Evolutionary conservation across 306 rosid species (phyloP).

Genomic region (Ceratonia siliqua): DNA sequence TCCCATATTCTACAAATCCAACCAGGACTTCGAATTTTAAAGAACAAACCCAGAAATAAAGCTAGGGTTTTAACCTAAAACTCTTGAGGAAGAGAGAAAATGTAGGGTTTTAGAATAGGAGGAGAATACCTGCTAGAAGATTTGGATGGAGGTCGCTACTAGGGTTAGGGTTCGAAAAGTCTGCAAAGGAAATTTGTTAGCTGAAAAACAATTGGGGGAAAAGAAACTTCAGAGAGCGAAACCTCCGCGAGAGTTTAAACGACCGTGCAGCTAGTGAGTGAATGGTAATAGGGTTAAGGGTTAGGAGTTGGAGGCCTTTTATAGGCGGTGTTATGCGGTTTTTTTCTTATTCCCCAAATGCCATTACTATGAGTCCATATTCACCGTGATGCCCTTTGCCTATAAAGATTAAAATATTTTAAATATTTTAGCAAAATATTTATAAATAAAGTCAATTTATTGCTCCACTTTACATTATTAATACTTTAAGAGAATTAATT

Average conservation of each 20-base stretch:
- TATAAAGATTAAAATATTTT: no score
- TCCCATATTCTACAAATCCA: conserved; percentile 57
- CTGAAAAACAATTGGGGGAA: conserved; percentile 38
- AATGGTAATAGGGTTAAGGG: background rate
- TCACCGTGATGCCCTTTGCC: no score
- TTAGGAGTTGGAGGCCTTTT: background rate
- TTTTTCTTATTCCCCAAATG: background rate
- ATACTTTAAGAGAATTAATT: no score
- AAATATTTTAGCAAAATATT: background rate
- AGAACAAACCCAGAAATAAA: background rate
- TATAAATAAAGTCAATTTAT: no score
- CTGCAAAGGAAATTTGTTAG: conserved; percentile 79
- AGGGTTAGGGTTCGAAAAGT: conserved; percentile 46
- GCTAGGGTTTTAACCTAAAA: conserved; percentile 37
- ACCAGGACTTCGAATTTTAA: background rate
- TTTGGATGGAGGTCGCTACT: background rate
- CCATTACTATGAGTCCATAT: no score
- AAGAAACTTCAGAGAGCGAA: conserved; percentile 33
- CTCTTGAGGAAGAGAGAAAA: background rate
- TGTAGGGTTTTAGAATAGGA: conserved; percentile 34
- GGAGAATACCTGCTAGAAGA: conserved; percentile 39
- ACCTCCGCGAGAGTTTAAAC: conserved; percentile 16
- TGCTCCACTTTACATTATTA: no score
- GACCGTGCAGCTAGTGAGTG: background rate
- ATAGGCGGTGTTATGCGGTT: background rate